Evolutionary conservation across 1,139 yeast genomes (phyloP), one percentile per base, ranked within the genome.

Genomic region (Komagataea norvegica): DNA sequence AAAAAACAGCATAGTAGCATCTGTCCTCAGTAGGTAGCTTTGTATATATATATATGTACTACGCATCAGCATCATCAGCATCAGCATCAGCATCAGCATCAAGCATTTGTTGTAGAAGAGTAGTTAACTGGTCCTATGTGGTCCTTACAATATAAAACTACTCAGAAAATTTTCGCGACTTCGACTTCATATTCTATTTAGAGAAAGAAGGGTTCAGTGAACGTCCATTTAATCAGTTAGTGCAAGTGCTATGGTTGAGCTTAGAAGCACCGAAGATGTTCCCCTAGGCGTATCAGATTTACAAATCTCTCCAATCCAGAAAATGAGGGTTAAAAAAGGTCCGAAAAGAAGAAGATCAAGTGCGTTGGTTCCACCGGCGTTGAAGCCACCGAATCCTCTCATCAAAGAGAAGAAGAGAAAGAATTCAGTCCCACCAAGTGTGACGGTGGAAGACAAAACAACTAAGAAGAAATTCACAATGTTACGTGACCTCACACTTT

Each of bases 401-500:
- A 39, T 39, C 38, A 45, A 40, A 36, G 41, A 63, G 57, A 54
- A 70, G 70, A 67, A 70, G 72, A 60, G 64, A 65, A 57, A 69
- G 45, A 59, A 65, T 16, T 47, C 55, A 8, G 62, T 58, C 31
- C 57, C 62, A 1, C 62, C 70, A 0, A 48, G 41, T 8, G 29
- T 69, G 3, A 50, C 48, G 24, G 38, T 62, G 3, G 48, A 44
- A 21, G 52, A 55, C 6, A 49, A 50, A 15, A 49, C 49, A 6
- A 40, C 49, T 35, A 60, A 62, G 38, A 54, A 66, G 29, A 56
- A 66, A 29, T 57, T 71, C 33, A 55, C 63, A 25, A 70, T 72
- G 42, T 43, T 83, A 8, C 63, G 88, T 33, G 78, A 74, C 38
- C 54, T 82, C 36, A 61, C 77, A 0, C 54, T 79, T 13, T 70